Base-by-base conservation (phyloP, 2,329 filamentous ascomycete genomes). In the Penicillium verrucosum region DNA sequence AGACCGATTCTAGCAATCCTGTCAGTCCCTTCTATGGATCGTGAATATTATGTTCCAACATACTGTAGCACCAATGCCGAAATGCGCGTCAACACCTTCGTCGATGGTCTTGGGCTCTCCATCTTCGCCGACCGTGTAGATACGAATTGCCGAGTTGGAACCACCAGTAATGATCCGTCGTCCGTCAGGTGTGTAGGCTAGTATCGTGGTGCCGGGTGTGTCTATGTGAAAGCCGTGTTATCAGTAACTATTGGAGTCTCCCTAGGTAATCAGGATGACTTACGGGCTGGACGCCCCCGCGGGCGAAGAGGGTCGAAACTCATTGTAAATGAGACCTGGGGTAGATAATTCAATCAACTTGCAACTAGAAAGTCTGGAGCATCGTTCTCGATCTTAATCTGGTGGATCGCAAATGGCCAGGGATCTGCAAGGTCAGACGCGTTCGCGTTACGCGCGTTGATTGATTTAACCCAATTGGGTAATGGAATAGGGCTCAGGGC, bases 91-190 rank as follows among this genome's bases (percentile, higher is more conserved):
- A 59, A 89, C 89, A 53, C 89, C 91, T 62, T 97, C 91, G 71
- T 97, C 93, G 55, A 99, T 88, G 56, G 93, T 96, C 57, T 85
- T 86, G 10, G 95, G 94, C 73, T 99, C 94, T 66, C 92, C 92
- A 77, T 96, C 89, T 38, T 89, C 94, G 58, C 90, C 91, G 14
- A 92, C 94, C 64, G 88, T 90, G 79, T 96, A 99, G 48, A 97
- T 85, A 48, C 95, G 89, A 68, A 96, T 92, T 8, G 90, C 91
- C 69, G 95, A 95, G 78, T 97, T 96, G 57, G 90, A 89, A 62
- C 94, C 94, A 59, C 92, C 92, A 11, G 94, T 97, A 63, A 97
- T 85, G 56, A 99, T 82, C 67, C 89, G 90, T 65, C 83, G 84
- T 60, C 95, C 94, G 73, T 96, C 87, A 7, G 91, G 90, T 0